phyloP scores from a whole-genome alignment of 2,329 filamentous ascomycete genomes.

The Didymella arachidicola region DNA sequence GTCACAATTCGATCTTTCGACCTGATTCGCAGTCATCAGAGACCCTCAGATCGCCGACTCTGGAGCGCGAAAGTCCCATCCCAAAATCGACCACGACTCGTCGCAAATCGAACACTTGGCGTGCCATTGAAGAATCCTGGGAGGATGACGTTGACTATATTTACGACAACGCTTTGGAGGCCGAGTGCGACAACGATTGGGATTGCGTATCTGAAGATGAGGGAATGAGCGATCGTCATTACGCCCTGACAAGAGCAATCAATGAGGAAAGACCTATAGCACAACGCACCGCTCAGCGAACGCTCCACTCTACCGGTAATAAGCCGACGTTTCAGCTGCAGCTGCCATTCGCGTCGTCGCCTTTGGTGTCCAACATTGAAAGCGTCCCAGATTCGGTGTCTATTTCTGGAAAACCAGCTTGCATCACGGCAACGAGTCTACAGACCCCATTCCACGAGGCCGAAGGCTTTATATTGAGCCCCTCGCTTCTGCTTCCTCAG shows the following conservation, averaged over 20 bases:
- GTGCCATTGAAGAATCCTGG: conserved; percentile 59
- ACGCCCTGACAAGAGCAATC: conserved; percentile 14
- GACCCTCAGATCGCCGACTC: conserved; percentile 54
- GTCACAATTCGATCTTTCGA: conserved; percentile 35
- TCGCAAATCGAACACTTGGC: conserved; percentile 47
- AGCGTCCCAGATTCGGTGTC: conserved; percentile 47
- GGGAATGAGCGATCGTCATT: conserved; percentile 47
- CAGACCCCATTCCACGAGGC: conserved; percentile 40
- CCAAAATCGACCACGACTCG: conserved; percentile 32
- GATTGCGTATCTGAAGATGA: conserved; percentile 46
- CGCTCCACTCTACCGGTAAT: neutral
- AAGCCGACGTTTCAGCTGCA: conserved; percentile 18
- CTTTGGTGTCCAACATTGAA: conserved; percentile 38
- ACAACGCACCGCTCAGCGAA: conserved; percentile 2
- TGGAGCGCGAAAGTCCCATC: conserved; percentile 36
- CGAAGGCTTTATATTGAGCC: conserved; percentile 50
- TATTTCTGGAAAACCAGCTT: conserved; percentile 46
- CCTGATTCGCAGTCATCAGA: conserved; percentile 55
- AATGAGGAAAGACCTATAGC: conserved; percentile 8
- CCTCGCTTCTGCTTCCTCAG: conserved; percentile 46
- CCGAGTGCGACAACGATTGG: conserved; percentile 69
- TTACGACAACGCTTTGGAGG: conserved; percentile 67
- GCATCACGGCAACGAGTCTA: conserved; percentile 39
- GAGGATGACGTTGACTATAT: conserved; percentile 70
- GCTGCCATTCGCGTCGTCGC: conserved; percentile 39